Evolutionary conservation across 371 early-diverging fungal genomes (phyloP).

Genomic region (Apophysomyces elegans): DNA sequence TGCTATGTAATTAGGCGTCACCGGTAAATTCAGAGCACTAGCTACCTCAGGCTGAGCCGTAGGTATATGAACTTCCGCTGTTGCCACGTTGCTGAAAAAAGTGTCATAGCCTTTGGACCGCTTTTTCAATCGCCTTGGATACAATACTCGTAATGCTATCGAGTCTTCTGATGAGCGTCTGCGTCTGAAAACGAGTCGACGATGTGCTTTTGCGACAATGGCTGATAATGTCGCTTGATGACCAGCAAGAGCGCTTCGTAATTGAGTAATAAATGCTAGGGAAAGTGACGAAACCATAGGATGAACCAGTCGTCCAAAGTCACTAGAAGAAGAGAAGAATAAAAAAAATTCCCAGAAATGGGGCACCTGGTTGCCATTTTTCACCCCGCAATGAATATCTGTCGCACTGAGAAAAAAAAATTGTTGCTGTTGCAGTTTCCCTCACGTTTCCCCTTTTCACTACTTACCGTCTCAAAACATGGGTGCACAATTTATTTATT

Average conservation of each 20-base stretch:
- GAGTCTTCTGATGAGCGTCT: background rate
- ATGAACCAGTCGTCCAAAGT: too few relatives aligned
- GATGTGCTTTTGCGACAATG: background rate
- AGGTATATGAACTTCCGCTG: slow-evolving; percentile 14
- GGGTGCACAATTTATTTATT: background rate
- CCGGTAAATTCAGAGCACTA: slow-evolving; percentile 47
- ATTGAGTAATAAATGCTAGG: background rate
- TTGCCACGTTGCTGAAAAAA: slow-evolving; percentile 18
- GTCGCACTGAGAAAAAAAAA: too few relatives aligned
- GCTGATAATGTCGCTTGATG: background rate
- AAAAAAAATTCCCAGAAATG: too few relatives aligned
- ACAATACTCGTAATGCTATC: slow-evolving; percentile 11
- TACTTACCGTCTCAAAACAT: background rate
- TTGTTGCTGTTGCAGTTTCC: too few relatives aligned
- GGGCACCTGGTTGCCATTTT: too few relatives aligned
- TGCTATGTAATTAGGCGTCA: slow-evolving; percentile 68
- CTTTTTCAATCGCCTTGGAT: slow-evolving; percentile 18
- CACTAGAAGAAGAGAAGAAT: too few relatives aligned
- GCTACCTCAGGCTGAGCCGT: slow-evolving; percentile 6
- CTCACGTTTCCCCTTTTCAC: background rate
- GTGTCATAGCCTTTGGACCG: slow-evolving; percentile 13
- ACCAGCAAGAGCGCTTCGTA: background rate
- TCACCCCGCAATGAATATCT: too few relatives aligned
- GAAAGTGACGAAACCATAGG: background rate
- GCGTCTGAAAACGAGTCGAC: slow-evolving; percentile 1